A percentile compares a stretch with the other conserved stretches of the same genome.
Conservation (phyloP, 495 filamentous ascomycete genomes). For the Penicillium samsonianum region DNA sequence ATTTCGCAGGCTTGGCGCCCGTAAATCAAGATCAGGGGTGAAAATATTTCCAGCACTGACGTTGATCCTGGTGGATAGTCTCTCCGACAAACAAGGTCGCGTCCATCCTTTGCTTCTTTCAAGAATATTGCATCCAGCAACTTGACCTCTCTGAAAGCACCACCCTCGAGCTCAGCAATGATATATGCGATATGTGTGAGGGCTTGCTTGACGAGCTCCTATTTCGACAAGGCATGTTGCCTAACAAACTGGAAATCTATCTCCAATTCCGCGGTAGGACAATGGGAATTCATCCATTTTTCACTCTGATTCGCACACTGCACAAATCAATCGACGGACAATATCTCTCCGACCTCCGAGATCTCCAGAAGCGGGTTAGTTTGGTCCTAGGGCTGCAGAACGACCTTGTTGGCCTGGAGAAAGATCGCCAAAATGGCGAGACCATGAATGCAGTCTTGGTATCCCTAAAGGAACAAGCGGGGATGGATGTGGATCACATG, state of each 20-base stretch:
- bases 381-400: slow-evolving; percentile 7
- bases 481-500: slow-evolving; percentile 18
- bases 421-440: slow-evolving; percentile 8
- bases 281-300: slow-evolving; percentile 9
- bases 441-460: slow-evolving; percentile 8
- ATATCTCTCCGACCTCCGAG: neutral
- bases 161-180: neutral
- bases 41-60: neutral
- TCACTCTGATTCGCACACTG: slow-evolving; percentile 5
- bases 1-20: too few species aligned
- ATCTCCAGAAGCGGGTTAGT: neutral
- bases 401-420: slow-evolving; percentile 5
- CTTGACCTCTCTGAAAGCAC: neutral
- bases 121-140: slow-evolving; percentile 1
- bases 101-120: slow-evolving; percentile 1
- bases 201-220: neutral
- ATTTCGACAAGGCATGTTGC: neutral
- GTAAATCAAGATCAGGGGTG: neutral
- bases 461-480: neutral
- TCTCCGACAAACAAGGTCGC: slow-evolving; percentile 1
- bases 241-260: neutral
- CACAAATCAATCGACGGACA: neutral
- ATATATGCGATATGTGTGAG: slow-evolving; percentile 9
- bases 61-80: neutral
- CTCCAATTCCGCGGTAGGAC: slow-evolving; percentile 1